phyloP scores from a whole-genome alignment of 1,139 yeast genomes.

The Taphrina sp. region DNA sequence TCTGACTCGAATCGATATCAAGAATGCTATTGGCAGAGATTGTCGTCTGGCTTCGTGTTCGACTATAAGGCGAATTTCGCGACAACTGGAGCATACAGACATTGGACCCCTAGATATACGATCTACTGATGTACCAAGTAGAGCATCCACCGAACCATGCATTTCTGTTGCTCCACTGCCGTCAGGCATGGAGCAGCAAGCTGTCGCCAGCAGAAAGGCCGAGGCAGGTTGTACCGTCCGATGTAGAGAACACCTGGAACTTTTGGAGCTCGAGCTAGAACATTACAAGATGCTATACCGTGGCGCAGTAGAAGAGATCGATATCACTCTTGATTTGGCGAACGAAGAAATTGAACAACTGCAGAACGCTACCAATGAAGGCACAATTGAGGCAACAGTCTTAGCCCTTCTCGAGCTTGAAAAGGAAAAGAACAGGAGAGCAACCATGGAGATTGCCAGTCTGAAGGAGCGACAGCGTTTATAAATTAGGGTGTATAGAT shows the following conservation, averaged over 20 bases:
- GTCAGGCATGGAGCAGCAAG: background rate
- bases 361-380: constrained; percentile 8
- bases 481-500: no score
- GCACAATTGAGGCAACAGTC: constrained; percentile 20
- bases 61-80: constrained; percentile 4
- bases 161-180: background rate
- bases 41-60: background rate
- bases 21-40: background rate
- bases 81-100: constrained; percentile 3
- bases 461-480: constrained; percentile 7
- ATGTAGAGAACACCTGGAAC: constrained; percentile 13
- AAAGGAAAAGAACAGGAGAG: constrained; percentile 21
- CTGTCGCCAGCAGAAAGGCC: background rate
- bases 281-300: constrained; percentile 27
- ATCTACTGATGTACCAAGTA: background rate
- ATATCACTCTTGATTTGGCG: constrained; percentile 27
- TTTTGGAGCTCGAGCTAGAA: constrained; percentile 17
- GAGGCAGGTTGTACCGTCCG: background rate
- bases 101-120: constrained; percentile 3
- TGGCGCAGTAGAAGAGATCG: constrained; percentile 16
- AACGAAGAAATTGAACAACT: constrained; percentile 25
- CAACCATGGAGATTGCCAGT: background rate
- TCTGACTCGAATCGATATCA: background rate
- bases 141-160: no score
- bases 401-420: constrained; percentile 21